Base-by-base conservation (phyloP, 768 basidiomycete genomes). In the Phylloporus sp. region DNA sequence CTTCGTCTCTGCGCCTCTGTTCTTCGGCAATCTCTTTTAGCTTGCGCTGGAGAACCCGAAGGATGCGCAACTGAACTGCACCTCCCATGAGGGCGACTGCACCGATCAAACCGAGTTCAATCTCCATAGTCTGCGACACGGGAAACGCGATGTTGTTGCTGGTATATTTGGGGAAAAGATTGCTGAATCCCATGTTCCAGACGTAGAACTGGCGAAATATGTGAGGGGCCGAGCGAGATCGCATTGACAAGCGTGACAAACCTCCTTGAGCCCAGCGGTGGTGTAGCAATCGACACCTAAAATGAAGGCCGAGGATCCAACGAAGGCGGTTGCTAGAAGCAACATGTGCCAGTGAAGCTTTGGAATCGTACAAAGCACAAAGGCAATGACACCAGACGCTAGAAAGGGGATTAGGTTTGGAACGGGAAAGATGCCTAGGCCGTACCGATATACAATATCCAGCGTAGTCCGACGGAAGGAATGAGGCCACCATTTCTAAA, bases 251-350 rank as follows among this genome's bases (percentile, higher is more conserved):
- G 11, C 0, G 17, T 26, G 39, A 51, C 69, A 69, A 55, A 87
- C 91, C 81, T 96, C 93, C 71, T 97, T 97, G 43, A 97, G 76
- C 18, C 88, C 89, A 6, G 87, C 90, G 15, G 89, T 86, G 3
- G 91, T 88, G 65, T 82, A 96, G 64, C 94, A 96, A 67, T 97
- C 94, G 31, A 96, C 81, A 17, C 95, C 95, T 13, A 97, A 74
- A 46, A 93, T 90, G 65, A 96, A 86, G 1, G 91, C 85, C 17
- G 86, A 86, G 21, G 93, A 84, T 7, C 94, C 94, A 53, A 96
- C 90, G 57, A 90, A 78, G 36, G 92, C 86, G 32, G 93, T 95
- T 48, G 89, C 84, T 42, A 87, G 69, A 57, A 97, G 81, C 44
- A 96, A 70, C 60, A 92, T 74, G 64, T 91, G 86, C 69, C 90